phyloP scores from a whole-genome alignment of 106 monocot genomes.

The Phalaenopsis aphrodite region DNA sequence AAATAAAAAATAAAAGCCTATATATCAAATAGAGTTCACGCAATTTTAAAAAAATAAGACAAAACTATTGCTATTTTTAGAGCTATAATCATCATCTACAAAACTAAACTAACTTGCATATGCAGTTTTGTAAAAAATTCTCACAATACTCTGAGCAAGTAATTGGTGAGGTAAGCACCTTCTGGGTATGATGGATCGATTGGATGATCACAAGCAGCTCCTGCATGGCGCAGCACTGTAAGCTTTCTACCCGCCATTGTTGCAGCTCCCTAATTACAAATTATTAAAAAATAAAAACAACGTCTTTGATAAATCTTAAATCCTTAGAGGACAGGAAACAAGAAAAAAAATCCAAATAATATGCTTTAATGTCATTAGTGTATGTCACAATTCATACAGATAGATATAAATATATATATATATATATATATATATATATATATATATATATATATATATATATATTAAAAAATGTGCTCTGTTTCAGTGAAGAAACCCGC shows the following conservation, averaged over 20 bases:
- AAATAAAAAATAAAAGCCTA: too few species aligned
- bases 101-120: too few species aligned
- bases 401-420: too few species aligned
- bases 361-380: not conserved
- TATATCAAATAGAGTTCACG: too few species aligned
- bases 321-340: not conserved
- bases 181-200: conserved; percentile 83
- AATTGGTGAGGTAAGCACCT: conserved; percentile 76
- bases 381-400: not conserved
- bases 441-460: not conserved
- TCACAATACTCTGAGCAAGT: conserved; percentile 61
- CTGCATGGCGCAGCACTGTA: conserved; percentile 70
- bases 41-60: too few species aligned
- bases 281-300: not conserved
- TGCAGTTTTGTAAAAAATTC: too few species aligned
- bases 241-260: conserved; percentile 66
- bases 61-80: too few species aligned
- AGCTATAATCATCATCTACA: too few species aligned
- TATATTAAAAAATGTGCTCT: not conserved
- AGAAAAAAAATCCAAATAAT: not conserved
- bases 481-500: too few species aligned
- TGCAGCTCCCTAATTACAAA: conserved; percentile 58
- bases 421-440: not conserved
- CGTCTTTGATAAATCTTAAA: not conserved
- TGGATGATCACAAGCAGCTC: conserved; percentile 89